Conservation (phyloP, 345 rosid genomes). For the Eucalyptus albens region DNA sequence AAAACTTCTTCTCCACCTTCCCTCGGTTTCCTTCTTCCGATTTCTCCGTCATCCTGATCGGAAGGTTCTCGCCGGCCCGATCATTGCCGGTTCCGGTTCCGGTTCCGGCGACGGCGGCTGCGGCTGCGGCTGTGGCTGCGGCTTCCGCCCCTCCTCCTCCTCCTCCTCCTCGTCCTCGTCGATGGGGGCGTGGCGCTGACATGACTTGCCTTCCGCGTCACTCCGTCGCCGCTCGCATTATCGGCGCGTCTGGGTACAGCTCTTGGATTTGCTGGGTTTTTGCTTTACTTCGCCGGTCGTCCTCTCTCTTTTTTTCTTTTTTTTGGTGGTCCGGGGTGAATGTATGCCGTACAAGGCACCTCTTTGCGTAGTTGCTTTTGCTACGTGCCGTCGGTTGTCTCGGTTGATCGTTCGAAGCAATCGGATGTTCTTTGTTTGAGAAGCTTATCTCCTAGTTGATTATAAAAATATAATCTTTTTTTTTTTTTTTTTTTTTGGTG, state of each 20-base stretch:
- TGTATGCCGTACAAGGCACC: constrained; percentile 32
- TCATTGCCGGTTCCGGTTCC: neutral
- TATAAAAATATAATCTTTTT: neutral
- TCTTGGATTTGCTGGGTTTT: neutral
- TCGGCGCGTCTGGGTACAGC: constrained; percentile 10
- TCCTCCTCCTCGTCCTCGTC: too few species aligned
- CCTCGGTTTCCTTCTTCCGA: neutral
- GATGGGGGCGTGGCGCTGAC: neutral
- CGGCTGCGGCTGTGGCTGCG: too few species aligned
- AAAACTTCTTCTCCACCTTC: neutral
- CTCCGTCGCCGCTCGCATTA: constrained; percentile 1
- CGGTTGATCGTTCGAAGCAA: neutral
- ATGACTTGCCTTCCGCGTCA: constrained; percentile 17
- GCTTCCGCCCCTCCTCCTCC: too few species aligned
- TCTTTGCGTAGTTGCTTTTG: neutral
- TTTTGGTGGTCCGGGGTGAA: neutral
- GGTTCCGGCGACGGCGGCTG: neutral
- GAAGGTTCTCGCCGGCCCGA: neutral
- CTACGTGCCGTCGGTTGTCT: neutral
- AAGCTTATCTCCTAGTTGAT: neutral
- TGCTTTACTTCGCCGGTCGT: neutral
- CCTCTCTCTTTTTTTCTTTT: neutral
- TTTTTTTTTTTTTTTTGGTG: neutral
- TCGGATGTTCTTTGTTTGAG: neutral
- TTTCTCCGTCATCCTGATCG: neutral